These are phyloP conservation scores for Termitomyces sp. DNA, from an alignment of 768 basidiomycete genomes.

Conservation along the genomic window DNA sequence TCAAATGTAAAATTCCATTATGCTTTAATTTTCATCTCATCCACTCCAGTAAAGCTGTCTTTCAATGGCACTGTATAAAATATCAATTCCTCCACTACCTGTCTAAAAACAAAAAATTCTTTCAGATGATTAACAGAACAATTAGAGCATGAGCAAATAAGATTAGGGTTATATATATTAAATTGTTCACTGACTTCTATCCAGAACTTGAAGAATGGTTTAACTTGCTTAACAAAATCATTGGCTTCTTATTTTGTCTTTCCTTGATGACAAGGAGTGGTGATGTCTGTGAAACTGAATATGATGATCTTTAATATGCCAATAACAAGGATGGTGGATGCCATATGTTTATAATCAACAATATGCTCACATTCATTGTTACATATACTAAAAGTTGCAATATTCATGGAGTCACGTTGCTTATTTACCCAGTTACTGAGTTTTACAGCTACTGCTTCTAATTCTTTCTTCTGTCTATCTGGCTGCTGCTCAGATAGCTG, in stretches of 20 bases:
- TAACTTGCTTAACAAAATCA: neutral
- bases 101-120: neutral
- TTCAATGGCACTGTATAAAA: neutral
- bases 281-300: neutral
- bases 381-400: neutral
- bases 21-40: neutral
- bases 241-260: neutral
- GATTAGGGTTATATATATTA: neutral
- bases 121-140: neutral
- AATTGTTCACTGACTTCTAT: neutral
- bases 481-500: neutral
- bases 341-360: neutral
- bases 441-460: neutral
- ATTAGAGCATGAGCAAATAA: neutral
- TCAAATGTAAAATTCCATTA: neutral
- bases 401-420: slow-evolving; percentile 1
- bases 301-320: neutral
- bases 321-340: neutral
- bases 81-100: neutral
- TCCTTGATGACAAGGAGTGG: slow-evolving; percentile 2
- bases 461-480: slow-evolving; percentile 1
- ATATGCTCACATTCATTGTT: neutral
- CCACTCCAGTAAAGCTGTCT: neutral
- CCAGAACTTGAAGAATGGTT: slow-evolving; percentile 1
- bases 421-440: neutral